Evolutionary conservation across 2,329 filamentous ascomycete genomes (phyloP).

Genomic region (Trichoderma breve): DNA sequence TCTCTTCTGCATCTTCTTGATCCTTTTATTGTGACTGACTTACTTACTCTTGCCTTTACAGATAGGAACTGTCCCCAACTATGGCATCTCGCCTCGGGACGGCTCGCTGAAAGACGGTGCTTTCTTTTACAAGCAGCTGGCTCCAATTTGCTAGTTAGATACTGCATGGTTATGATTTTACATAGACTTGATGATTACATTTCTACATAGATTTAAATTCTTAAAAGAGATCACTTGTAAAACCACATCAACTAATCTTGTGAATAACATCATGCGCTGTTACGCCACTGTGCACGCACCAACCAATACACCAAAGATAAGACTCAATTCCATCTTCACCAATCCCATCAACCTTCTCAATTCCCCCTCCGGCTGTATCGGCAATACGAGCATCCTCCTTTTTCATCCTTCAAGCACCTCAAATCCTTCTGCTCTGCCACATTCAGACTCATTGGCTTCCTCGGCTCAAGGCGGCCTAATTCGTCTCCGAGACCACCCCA

Average conservation of each 20-base stretch:
- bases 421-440: constrained; percentile 3
- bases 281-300: neutral
- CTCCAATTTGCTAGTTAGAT: neutral
- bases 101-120: constrained; percentile 15
- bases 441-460: neutral
- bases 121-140: constrained; percentile 18
- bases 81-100: constrained; percentile 19
- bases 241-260: neutral
- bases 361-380: neutral
- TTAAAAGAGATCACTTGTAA: rapidly evolving
- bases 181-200: neutral
- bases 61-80: constrained; percentile 18
- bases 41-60: neutral
- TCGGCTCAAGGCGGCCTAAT: constrained; percentile 4
- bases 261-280: neutral
- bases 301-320: neutral
- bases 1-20: no score
- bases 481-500: neutral
- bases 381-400: neutral
- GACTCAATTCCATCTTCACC: neutral
- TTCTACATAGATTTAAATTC: neutral
- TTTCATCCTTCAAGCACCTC: neutral
- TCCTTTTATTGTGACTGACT: neutral
- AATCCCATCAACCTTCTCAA: neutral
- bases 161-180: neutral